Evolutionary conservation across 2,329 filamentous ascomycete genomes (phyloP), one percentile per base, ranked within the genome.

Genomic region (Penicillium italicum): DNA sequence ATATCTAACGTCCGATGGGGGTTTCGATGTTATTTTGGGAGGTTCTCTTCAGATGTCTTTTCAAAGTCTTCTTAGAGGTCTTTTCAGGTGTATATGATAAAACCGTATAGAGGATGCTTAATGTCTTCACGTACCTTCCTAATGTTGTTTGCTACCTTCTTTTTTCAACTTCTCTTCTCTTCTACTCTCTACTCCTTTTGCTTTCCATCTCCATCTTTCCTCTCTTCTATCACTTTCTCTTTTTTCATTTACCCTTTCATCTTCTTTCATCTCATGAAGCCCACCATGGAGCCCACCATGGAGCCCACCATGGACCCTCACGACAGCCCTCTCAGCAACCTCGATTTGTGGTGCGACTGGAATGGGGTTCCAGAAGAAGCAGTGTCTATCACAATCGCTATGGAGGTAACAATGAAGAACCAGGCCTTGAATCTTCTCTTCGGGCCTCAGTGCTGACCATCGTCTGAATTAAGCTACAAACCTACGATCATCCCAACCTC

Each of bases 291-390:
- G 16, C 12, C 47, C 14, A 24, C 18, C n/a, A 43, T 18, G 7
- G 26, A 31, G 4, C 2, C 28, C 26, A 49, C 26, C 37, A 62
- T 65, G 59, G 42, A 60, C 14, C 24, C 52, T 18, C 45, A 56
- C 20, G 45, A 50, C n/a, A 42, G 28, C 41, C 52, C 64, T 52
- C 63, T 69, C 50, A 65, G 53, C 37, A 66, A 69, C 26, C 61
- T 74, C 9, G 67, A 72, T 37, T 40, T 74, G 22, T 63, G 57
- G 33, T 67, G 69, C 14, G 64, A 64, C 14, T 74, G 72, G 72
- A 62, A 60, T 48, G 72, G 70, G 3, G 57, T 65, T 30, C 50
- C 54, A 4, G 49, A 46, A 9, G 60, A 66, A 30, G 58, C 65
- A 28, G 65, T 70, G 18, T 55, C 63, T 22, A 44, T 72, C 38